These are phyloP conservation scores for Microbotryum intermedium DNA, from an alignment of 1,284 basidiomycete species.

Conservation along the genomic window DNA sequence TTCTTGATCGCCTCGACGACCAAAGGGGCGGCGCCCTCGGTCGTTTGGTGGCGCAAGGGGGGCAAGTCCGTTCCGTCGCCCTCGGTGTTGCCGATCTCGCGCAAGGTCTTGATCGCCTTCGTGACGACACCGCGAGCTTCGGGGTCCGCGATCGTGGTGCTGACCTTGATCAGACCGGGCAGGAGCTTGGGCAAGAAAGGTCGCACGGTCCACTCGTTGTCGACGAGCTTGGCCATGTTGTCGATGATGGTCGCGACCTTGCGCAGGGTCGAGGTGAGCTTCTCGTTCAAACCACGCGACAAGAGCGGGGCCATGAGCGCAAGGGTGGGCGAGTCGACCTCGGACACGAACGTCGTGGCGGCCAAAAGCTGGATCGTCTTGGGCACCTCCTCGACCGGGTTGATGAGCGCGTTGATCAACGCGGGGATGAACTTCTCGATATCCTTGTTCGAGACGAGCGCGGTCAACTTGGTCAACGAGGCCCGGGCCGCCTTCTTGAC, in stretches of 20 bases:
- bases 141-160: conserved; percentile 84
- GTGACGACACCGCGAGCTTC: conserved; percentile 84
- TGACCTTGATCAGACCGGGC: conserved; percentile 87
- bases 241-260: conserved; percentile 95
- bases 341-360: conserved; percentile 99
- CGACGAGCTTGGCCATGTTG: conserved; percentile 98
- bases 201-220: conserved; percentile 86
- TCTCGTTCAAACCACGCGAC: conserved; percentile 89
- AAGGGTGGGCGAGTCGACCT: conserved; percentile 97
- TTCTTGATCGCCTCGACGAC: conserved; percentile 77
- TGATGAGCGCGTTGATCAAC: conserved; percentile 73
- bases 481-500: conserved; percentile 98
- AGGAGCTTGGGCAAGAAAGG: conserved; percentile 94
- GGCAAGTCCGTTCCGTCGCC: conserved; percentile 82
- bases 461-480: conserved; percentile 85
- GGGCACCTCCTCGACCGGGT: conserved; percentile 98
- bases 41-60: conserved; percentile 65
- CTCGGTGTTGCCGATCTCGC: conserved; percentile 74
- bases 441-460: conserved; percentile 98
- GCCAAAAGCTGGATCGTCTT: conserved; percentile 93
- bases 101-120: conserved; percentile 83
- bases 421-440: conserved; percentile 55
- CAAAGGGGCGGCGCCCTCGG: conserved; percentile 54
- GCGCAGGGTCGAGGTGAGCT: conserved; percentile 89
- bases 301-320: conserved; percentile 98